These are phyloP conservation scores for Mikania micrantha DNA, from an alignment of 129 eudicot species.

Conservation along the genomic window DNA sequence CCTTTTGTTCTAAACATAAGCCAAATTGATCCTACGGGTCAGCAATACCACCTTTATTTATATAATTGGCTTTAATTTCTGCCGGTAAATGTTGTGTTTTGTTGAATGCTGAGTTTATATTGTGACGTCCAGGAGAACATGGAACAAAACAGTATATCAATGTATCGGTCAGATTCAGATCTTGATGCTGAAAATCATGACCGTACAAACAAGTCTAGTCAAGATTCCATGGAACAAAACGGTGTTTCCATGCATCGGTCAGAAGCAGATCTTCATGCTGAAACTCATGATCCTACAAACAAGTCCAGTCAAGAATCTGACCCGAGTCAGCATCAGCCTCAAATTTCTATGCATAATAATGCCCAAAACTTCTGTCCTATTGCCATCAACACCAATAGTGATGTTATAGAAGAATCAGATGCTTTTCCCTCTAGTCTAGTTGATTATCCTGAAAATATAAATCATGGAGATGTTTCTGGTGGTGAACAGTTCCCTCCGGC, in stretches of 20 bases:
- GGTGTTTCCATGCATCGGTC: no score
- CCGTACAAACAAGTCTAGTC: slow-evolving; percentile 1
- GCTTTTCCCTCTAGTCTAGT: slow-evolving; percentile 25
- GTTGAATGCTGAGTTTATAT: neutral
- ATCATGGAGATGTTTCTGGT: slow-evolving; percentile 31
- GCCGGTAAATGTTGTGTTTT: neutral
- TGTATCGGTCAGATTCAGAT: slow-evolving; percentile 21
- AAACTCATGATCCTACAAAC: no score
- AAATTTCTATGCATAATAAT: slow-evolving; percentile 18
- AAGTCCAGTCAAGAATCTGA: no score
- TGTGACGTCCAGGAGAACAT: slow-evolving; percentile 38
- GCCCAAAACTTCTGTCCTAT: slow-evolving; percentile 27
- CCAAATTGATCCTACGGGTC: neutral
- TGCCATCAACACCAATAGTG: slow-evolving; percentile 28
- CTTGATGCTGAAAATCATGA: slow-evolving; percentile 15
- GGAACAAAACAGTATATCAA: slow-evolving; percentile 16
- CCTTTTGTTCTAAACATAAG: neutral
- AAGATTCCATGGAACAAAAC: no score
- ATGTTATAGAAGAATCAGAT: slow-evolving; percentile 20
- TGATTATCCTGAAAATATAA: slow-evolving; percentile 33
- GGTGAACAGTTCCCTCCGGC: slow-evolving; percentile 31
- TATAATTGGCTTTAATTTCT: neutral
- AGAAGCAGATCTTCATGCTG: no score
- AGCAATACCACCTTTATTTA: neutral
- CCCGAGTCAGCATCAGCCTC: slow-evolving; percentile 33